Evolutionary conservation across 805 yeast genomes (phyloP), one percentile per base, ranked within the genome.

Genomic region (Metschnikowia drakensbergensis): DNA sequence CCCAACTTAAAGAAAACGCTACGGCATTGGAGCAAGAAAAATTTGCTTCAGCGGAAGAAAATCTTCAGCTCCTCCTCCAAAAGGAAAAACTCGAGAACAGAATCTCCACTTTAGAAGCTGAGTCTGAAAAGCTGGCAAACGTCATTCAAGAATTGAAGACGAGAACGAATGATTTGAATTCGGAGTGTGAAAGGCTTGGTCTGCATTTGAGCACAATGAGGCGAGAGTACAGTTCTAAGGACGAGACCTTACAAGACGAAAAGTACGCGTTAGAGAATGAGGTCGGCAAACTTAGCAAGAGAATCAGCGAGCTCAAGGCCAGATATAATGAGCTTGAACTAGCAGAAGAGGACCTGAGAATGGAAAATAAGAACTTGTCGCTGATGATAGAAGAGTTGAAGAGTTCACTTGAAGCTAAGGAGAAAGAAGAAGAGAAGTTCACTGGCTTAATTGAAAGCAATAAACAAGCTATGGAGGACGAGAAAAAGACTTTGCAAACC

Each of bases 141-240:
- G 43, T 42, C n/a, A 42, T 55, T 9, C 46, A 45, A 3, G 43
- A 41, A 17, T 46, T 61, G 28, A 54, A 43, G 13, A 51, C 46
- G 9, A 56, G 75, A 53, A 63, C 68, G 22, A 56, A 49, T 1
- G 75, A 72, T 29, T 58, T 83, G 51, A 82, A 81, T 53, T 63
- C 62, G 28, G 86, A 83, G 55, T 80, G 85, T 57, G 81, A 78
- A 41, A 63, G 79, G 35, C 63, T 81, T 39, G 72, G 76, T 17
- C 62, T 59, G 29, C 71, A 74, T 6, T 60, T 76, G 41, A 60
- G 70, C 6, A 53, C 58, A 4, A 49, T 75, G 36, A 68, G 79
- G 43, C 63, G 72, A 23, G 74, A 71, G 40, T 52, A 57, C 23
- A 70, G 68, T 44, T 36, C 59, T 7, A 70, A 70, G 37, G 72